phyloP scores from a whole-genome alignment of 352 stramenopile genomes.

The Pythium pectinolyticum region DNA sequence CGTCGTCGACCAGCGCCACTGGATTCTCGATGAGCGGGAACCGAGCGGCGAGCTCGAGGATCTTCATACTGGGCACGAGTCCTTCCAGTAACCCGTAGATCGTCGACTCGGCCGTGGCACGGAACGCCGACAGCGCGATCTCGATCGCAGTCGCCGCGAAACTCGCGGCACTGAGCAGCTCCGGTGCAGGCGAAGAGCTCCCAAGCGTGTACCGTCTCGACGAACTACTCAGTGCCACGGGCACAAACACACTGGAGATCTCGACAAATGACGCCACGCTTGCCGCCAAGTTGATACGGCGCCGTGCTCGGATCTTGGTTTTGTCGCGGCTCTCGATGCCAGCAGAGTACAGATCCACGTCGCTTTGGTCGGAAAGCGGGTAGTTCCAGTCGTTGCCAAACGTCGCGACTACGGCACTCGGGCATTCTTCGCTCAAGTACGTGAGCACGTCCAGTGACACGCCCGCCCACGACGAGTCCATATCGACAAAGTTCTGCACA shows the following conservation, averaged over 20 bases:
- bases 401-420: slow-evolving; percentile 45
- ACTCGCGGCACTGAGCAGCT: slow-evolving; percentile 8
- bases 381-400: slow-evolving; percentile 80
- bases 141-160: slow-evolving; percentile 59
- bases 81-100: slow-evolving; percentile 51
- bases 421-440: slow-evolving; percentile 73
- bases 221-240: slow-evolving; percentile 40
- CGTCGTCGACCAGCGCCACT: slow-evolving; percentile 32
- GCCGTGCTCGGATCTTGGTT: slow-evolving; percentile 59
- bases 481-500: slow-evolving; percentile 73
- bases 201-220: slow-evolving; percentile 8
- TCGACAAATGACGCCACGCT: slow-evolving; percentile 66
- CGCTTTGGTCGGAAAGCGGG: slow-evolving; percentile 50
- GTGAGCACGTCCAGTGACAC: slow-evolving; percentile 71
- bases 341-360: slow-evolving; percentile 42
- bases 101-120: slow-evolving; percentile 15
- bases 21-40: slow-evolving; percentile 43
- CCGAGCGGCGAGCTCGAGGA: slow-evolving; percentile 49
- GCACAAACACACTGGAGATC: slow-evolving; percentile 53
- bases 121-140: slow-evolving; percentile 45
- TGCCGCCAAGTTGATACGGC: slow-evolving; percentile 60
- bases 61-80: slow-evolving; percentile 51
- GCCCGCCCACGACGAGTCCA: slow-evolving; percentile 80
- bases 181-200: neutral
- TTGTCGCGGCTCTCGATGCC: slow-evolving; percentile 42